Conservation (phyloP, 306 rosid species). For the Ormosia semicastrata region DNA sequence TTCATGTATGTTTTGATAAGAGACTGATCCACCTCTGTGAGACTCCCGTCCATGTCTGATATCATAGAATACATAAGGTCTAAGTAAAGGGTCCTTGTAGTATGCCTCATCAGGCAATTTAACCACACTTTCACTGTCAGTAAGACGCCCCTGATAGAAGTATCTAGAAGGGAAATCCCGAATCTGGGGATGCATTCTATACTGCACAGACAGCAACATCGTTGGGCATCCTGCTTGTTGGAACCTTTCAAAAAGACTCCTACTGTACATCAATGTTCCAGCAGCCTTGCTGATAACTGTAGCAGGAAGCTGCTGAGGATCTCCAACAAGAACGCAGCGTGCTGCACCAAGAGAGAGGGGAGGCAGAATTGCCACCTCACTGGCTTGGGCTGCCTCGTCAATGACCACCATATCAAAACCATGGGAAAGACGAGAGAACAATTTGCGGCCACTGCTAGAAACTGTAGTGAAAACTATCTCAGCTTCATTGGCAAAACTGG, state of each 20-base stretch:
- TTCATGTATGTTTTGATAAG: slow-evolving; percentile 86
- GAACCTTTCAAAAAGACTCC: slow-evolving; percentile 97
- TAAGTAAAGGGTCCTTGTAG: slow-evolving; percentile 80
- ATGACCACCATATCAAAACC: slow-evolving; percentile 99
- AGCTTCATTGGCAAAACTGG: slow-evolving; percentile 98
- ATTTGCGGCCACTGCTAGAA: slow-evolving; percentile 96
- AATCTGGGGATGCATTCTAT: slow-evolving; percentile 96
- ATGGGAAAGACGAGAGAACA: slow-evolving; percentile 95
- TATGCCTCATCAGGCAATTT: slow-evolving; percentile 81
- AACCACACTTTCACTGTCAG: slow-evolving; percentile 84
- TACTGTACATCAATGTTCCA: slow-evolving; percentile 91
- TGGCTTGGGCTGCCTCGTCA: slow-evolving; percentile 99
- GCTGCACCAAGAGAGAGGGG: slow-evolving; percentile 99
- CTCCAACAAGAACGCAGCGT: slow-evolving; percentile 98
- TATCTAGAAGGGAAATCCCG: slow-evolving; percentile 96
- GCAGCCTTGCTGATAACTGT: slow-evolving; percentile 99
- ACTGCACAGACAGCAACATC: slow-evolving; percentile 93
- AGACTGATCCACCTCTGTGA: slow-evolving; percentile 96
- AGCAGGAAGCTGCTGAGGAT: slow-evolving; percentile 99
- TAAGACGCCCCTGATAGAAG: slow-evolving; percentile 93
- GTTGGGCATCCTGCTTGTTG: slow-evolving; percentile 97
- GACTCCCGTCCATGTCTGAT: slow-evolving; percentile 95
- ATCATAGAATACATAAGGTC: slow-evolving; percentile 86
- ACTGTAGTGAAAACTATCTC: slow-evolving; percentile 97
- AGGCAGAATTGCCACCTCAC: slow-evolving; percentile 95